Conservation (phyloP, 129 eudicot genomes). For the Centella asiatica region DNA sequence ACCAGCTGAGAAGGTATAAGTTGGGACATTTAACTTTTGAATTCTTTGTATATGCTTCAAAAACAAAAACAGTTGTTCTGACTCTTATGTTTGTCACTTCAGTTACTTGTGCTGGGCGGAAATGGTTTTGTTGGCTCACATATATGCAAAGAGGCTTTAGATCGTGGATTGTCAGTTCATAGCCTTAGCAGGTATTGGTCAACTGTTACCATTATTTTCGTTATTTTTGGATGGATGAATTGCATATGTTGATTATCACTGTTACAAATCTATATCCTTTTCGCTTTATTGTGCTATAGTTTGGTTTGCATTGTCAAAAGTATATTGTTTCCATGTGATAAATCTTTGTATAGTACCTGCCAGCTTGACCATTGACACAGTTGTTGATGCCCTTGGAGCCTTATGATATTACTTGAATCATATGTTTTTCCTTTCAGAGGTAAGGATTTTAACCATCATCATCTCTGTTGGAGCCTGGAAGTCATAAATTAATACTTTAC, state of each 20-base stretch:
- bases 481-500: too few species aligned
- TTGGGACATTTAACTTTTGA: not conserved
- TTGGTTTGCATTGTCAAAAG: not conserved
- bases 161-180: conserved; percentile 69
- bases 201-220: not conserved
- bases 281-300: too few species aligned
- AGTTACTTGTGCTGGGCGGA: conserved; percentile 95
- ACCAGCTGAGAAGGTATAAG: conserved; percentile 69
- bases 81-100: conserved; percentile 14
- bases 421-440: not conserved
- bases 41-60: not conserved
- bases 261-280: too few species aligned
- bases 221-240: not conserved
- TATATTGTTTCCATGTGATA: not conserved
- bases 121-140: conserved; percentile 97
- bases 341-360: too few species aligned
- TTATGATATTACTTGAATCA: not conserved
- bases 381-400: not conserved
- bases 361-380: not conserved
- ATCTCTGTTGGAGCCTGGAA: not conserved
- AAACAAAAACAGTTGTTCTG: not conserved
- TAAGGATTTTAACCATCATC: not conserved
- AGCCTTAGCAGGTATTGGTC: conserved; percentile 82
- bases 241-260: too few species aligned
- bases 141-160: conserved; percentile 79